These are phyloP conservation scores for Vicia faba DNA, from an alignment of 306 rosid species.

Conservation along the genomic window DNA sequence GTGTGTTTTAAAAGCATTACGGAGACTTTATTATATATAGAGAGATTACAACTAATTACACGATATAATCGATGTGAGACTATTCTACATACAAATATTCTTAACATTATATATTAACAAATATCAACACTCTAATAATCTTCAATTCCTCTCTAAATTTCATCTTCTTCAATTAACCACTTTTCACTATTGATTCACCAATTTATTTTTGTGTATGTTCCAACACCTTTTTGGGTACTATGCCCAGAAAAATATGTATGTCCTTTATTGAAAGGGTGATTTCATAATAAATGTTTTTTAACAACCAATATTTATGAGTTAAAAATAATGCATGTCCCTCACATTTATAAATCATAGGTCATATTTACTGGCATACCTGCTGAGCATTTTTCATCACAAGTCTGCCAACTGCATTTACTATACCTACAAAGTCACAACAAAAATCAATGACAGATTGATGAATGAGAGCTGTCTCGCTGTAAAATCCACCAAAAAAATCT, in stretches of 20 bases:
- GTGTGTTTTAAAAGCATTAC: too few relatives aligned
- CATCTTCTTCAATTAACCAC: too few relatives aligned
- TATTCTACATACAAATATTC: too few relatives aligned
- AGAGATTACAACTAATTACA: too few relatives aligned
- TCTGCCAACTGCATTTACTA: conserved; percentile 46
- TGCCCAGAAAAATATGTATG: background rate
- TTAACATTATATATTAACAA: too few relatives aligned
- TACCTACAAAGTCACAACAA: conserved; percentile 34
- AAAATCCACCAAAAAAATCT: background rate
- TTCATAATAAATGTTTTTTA: conserved; percentile 8
- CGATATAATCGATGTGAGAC: too few relatives aligned
- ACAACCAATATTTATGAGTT: conserved; percentile 18
- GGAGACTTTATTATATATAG: too few relatives aligned
- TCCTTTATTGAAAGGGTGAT: background rate
- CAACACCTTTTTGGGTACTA: background rate
- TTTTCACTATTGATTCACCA: too few relatives aligned
- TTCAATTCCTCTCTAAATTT: too few relatives aligned
- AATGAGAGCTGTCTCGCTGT: conserved; percentile 14
- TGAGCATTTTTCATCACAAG: conserved; percentile 58
- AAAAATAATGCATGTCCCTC: background rate
- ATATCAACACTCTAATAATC: too few relatives aligned
- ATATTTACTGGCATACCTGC: conserved; percentile 51
- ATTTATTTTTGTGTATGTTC: too few relatives aligned
- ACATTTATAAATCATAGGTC: conserved; percentile 26
- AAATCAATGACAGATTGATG: background rate